Conservation (phyloP, 257 asterid genomes). For the Leptodermis oblonga region DNA sequence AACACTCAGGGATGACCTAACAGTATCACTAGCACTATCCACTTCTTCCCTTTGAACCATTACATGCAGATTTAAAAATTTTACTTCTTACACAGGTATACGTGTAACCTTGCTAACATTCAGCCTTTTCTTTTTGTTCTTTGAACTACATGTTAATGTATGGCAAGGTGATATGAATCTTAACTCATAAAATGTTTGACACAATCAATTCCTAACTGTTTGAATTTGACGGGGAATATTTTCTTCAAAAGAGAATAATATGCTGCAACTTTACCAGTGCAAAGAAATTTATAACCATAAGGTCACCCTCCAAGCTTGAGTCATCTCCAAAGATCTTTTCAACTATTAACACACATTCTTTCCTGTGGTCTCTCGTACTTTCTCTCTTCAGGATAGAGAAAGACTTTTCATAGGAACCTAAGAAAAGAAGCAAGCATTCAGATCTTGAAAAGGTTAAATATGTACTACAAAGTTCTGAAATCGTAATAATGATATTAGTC, state of each 20-base stretch:
- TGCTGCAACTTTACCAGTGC: slow-evolving; percentile 91
- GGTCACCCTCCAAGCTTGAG: slow-evolving; percentile 52
- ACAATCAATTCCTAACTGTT: neutral
- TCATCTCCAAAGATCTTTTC: slow-evolving; percentile 69
- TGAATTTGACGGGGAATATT: neutral
- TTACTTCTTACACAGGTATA: no score
- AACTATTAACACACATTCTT: slow-evolving; percentile 52
- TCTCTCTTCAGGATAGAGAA: slow-evolving; percentile 63
- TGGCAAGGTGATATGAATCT: neutral
- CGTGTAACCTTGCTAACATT: no score
- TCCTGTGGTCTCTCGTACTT: slow-evolving; percentile 66
- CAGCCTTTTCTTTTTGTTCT: no score
- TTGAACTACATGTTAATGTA: neutral
- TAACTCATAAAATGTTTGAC: neutral
- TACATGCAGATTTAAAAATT: no score
- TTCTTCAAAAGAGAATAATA: slow-evolving; percentile 13
- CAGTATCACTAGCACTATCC: no score
- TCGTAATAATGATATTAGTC: neutral
- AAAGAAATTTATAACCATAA: slow-evolving; percentile 77
- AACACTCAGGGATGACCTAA: no score
- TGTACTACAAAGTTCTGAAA: neutral
- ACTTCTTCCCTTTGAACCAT: no score
- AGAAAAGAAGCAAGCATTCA: slow-evolving; percentile 8
- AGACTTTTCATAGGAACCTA: slow-evolving; percentile 41
- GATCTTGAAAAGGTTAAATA: neutral